Evolutionary conservation across 768 basidiomycete genomes (phyloP), one percentile per base, ranked within the genome.

Genomic region (Tulasnella sp.): DNA sequence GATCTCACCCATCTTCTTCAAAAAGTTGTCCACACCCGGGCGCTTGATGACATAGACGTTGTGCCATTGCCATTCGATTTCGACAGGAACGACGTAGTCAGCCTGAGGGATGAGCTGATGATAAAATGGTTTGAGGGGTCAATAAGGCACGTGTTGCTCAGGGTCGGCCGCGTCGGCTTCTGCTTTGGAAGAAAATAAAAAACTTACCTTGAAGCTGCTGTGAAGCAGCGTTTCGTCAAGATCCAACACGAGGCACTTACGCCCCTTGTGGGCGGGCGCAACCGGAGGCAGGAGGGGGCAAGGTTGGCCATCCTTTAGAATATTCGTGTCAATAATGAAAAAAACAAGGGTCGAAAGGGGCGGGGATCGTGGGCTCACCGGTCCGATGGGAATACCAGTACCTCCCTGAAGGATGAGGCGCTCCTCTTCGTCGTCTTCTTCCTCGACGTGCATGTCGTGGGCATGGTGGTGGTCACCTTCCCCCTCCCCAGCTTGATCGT

Each of bases 21-120:
- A 85, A 84, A 99, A 99, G 81, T 91, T 91, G 82, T 99, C 97
- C 19, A 99, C 97, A 19, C 97, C 97, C 11, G 97, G 97, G 71
- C 97, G 91, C 84, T 99, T 99, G 84, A 99, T 93, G 70, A 99
- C 97, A 84, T 99, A 98, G 79, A 99, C 96, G 81, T 99, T 98
- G 83, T 99, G 97, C 88, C 92, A 93, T 81, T 97, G 93, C 79
- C 93, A 96, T 82, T 99, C 97, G 78, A 99, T 99, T 84, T 99
- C 97, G 34, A 99, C 97, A 5, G 97, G 97, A 3, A 99, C 97
- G 78, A 99, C 94, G 83, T 95, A 99, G 85, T 99, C 97, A 38
- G 97, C 96, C 81, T 95, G 93, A 79, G 87, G 87, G 77, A 99
- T 94, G 74, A 96, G 93, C 96, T 99, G 82, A 17, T n/a, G n/a